These are phyloP conservation scores for Articulospora tetracladia DNA, from an alignment of 495 filamentous ascomycete species.

Conservation along the genomic window DNA sequence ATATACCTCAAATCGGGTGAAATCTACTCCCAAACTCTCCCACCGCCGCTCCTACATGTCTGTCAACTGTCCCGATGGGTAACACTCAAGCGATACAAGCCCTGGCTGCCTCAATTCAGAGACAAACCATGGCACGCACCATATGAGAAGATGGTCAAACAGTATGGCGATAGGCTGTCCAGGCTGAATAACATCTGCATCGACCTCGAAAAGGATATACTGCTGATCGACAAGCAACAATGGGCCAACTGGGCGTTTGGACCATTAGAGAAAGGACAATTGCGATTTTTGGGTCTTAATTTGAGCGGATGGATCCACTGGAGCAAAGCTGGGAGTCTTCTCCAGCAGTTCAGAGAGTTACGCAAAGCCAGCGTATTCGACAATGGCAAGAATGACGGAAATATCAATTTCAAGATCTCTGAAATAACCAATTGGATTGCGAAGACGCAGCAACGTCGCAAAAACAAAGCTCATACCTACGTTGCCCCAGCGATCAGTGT, in stretches of 20 bases:
- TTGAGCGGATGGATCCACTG: not conserved
- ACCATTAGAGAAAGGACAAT: not conserved
- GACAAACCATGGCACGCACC: not conserved
- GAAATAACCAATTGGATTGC: not conserved
- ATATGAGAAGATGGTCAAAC: not conserved
- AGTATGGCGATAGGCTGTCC: not conserved
- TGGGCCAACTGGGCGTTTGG: not conserved
- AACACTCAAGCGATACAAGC: constrained; percentile 6
- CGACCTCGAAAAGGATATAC: not conserved
- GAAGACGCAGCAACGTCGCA: too few species aligned
- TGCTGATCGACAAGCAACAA: not conserved
- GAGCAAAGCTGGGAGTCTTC: not conserved
- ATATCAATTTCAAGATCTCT: not conserved
- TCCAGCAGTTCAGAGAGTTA: not conserved
- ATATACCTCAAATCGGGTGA: not conserved
- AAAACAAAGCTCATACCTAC: too few species aligned
- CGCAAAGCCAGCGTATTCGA: not conserved
- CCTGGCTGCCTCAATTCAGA: constrained; percentile 9
- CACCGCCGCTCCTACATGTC: constrained; percentile 10
- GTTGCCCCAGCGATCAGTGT: not conserved
- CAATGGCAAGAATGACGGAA: not conserved
- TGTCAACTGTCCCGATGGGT: constrained; percentile 2
- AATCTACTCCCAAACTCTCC: constrained; percentile 7
- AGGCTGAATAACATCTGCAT: constrained; percentile 7
- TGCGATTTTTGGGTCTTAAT: not conserved